A percentile compares a stretch with the other conserved stretches of the same genome.
These are phyloP conservation scores for Amphirosellinia nigrospora DNA, from an alignment of 495 filamentous ascomycete species.

Conservation along the genomic window DNA sequence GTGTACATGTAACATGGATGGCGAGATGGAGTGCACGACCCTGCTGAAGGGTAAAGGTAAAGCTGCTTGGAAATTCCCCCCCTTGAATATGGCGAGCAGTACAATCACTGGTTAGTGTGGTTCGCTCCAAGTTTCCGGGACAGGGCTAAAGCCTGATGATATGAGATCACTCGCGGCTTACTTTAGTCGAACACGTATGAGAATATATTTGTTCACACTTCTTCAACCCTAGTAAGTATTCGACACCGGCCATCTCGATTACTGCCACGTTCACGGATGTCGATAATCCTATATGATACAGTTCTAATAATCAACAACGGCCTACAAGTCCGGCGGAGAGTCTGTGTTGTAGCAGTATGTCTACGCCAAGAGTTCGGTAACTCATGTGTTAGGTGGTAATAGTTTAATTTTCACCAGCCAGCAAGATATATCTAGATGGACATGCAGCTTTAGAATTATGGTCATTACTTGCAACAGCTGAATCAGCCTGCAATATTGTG, in stretches of 20 bases:
- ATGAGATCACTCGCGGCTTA: neutral
- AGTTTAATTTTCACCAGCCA: neutral
- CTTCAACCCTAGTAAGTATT: no score
- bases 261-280: neutral
- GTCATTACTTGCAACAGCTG: constrained; percentile 5
- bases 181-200: neutral
- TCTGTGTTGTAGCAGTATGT: neutral
- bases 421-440: constrained; percentile 3
- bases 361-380: neutral
- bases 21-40: neutral
- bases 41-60: neutral
- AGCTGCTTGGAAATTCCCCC: neutral
- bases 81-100: neutral
- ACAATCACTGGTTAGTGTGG: neutral
- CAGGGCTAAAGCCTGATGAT: neutral
- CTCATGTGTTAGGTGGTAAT: neutral
- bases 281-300: neutral
- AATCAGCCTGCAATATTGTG: neutral
- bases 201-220: neutral
- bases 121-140: neutral
- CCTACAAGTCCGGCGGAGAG: neutral
- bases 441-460: neutral
- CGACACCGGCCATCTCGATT: neutral
- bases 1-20: constrained; percentile 9
- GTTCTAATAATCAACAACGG: constrained; percentile 14